Base-by-base conservation (phyloP, 2,329 filamentous ascomycete genomes). In the Arthroderma uncinatum region DNA sequence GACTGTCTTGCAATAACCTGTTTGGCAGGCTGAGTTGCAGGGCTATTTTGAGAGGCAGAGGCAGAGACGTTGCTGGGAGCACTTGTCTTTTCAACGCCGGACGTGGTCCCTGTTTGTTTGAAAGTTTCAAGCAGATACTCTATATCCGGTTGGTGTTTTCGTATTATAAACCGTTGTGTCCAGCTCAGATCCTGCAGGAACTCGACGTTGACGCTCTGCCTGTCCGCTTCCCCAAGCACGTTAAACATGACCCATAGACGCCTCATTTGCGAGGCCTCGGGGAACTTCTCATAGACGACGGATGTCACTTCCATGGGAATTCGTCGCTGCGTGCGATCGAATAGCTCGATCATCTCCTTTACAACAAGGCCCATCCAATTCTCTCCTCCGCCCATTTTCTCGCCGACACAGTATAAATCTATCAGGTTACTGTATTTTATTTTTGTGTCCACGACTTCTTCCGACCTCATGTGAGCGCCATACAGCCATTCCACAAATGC, bases 401-500 rank as follows among this genome's bases (percentile, higher is more conserved):
- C 53, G 21, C 33, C 57, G 8, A 58, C 25, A 33, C 21, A 40
- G 21, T 58, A 58, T 6, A 58, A n/a, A 10, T 42, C 34, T 14
- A 50, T 53, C 9, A 58, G 19, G 4, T 34, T 16, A 16, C 42
- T 19, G 14, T 39, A 55, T 25, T n/a, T 42, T 28, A 6, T 3
- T 10, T 2, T 7, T 21, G 42, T n/a, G 48, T 33, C 48, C 40
- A 30, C 23, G 12, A 2, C 2, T 44, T 54, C 47, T 34, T 6
- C 55, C 10, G 16, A 10, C n/a, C 8, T 53, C 39, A 28, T 44
- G 44, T 33, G 14, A 8, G 28, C 12, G 3, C 47, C 9, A 44
- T 59, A 59, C 2, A 59, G 30, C 54, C 55, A 57, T 33, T 54
- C 36, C 2, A 42, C 48, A 36, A 59, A 52, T 16, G 10, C n/a